These are phyloP conservation scores for Verticillium isaacii DNA, from an alignment of 2,329 filamentous ascomycete genomes.

Conservation along the genomic window DNA sequence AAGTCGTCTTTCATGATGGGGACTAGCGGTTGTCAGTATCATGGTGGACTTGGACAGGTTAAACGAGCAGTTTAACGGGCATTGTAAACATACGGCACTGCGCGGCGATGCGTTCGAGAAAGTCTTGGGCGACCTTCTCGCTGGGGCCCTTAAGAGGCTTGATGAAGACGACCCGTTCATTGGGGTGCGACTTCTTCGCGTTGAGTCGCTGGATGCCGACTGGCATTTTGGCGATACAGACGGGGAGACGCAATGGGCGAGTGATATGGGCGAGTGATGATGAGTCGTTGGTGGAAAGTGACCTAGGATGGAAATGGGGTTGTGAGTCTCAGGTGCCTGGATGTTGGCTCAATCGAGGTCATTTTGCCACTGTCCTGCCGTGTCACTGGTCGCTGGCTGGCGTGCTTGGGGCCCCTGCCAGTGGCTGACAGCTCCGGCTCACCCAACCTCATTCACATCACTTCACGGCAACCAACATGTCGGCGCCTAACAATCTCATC, in stretches of 20 bases:
- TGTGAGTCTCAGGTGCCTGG: neutral
- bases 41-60: too few relatives aligned
- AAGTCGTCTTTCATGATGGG: conserved; percentile 67
- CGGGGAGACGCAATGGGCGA: neutral
- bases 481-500: too few relatives aligned
- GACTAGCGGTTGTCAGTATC: conserved; percentile 27
- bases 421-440: too few relatives aligned
- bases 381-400: neutral
- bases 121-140: conserved; percentile 60
- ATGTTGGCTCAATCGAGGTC: neutral
- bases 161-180: conserved; percentile 78
- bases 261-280: neutral
- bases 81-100: conserved; percentile 56
- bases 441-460: too few relatives aligned
- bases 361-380: neutral
- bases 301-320: neutral
- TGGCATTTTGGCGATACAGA: conserved; percentile 53
- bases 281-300: neutral
- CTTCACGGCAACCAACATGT: too few relatives aligned
- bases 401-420: too few relatives aligned
- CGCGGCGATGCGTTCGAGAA: conserved; percentile 72
- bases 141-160: conserved; percentile 66
- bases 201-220: conserved; percentile 77
- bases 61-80: neutral
- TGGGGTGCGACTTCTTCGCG: conserved; percentile 67